phyloP scores from a whole-genome alignment of 2,329 filamentous ascomycete species.

The Venturia pyrina region DNA sequence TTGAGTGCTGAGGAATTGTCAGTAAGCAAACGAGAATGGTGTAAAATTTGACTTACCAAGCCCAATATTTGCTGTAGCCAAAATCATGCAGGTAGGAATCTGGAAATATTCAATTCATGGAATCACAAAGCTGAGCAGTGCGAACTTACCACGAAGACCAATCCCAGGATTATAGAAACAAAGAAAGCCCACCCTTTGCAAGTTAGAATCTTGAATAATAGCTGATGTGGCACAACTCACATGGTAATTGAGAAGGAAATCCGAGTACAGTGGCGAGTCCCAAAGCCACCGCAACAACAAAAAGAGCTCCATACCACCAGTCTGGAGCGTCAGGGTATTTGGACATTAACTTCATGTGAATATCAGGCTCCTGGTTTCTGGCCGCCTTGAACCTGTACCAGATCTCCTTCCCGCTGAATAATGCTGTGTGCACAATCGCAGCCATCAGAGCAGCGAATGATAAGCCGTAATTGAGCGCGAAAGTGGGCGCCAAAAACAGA shows the following conservation, averaged over 20 bases:
- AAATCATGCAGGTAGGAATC: slow-evolving; percentile 46
- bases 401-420: slow-evolving; percentile 28
- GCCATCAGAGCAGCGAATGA: slow-evolving; percentile 29
- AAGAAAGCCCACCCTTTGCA: slow-evolving; percentile 33
- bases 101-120: background rate
- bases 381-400: slow-evolving; percentile 27
- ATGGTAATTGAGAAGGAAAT: slow-evolving; percentile 25
- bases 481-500: slow-evolving; percentile 27
- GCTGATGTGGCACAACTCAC: slow-evolving; percentile 22
- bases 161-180: slow-evolving; percentile 40
- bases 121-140: background rate
- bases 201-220: background rate
- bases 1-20: slow-evolving; percentile 25
- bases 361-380: slow-evolving; percentile 23
- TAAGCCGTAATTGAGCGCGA: slow-evolving; percentile 29
- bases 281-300: slow-evolving; percentile 37
- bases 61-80: slow-evolving; percentile 50
- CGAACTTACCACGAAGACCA: slow-evolving; percentile 25
- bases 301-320: slow-evolving; percentile 40
- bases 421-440: slow-evolving; percentile 25
- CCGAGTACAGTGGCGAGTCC: slow-evolving; percentile 21
- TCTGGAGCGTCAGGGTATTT: slow-evolving; percentile 25
- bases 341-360: slow-evolving; percentile 24
- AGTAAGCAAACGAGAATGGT: background rate
- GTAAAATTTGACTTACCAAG: slow-evolving; percentile 22